Evolutionary conservation across 257 asterid genomes (phyloP), one percentile per base, ranked within the genome.

Genomic region (Forsythia viridissima): DNA sequence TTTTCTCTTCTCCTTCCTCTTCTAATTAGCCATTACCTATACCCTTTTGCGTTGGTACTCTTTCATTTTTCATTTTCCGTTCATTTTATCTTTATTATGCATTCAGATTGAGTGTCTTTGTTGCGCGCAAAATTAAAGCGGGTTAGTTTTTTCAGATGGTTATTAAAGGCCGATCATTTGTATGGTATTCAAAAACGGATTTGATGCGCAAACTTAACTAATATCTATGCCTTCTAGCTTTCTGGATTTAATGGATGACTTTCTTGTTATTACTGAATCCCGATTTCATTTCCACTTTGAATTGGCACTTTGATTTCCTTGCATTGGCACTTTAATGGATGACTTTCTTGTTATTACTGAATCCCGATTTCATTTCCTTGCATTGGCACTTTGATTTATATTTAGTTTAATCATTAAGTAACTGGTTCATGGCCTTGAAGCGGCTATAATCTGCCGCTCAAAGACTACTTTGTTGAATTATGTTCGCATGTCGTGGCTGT

Each of bases 1-100:
- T 89, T 21, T 87, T 88, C 72, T 83, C 94, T 80, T 80, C 94
- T 44, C 78, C 85, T 51, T 78, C 91, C 18, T 70, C 93, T 67
- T 86, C 94, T 71, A 67, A 37, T 75, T 86, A 79, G 82, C 39
- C 80, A 59, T 37, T 40, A 16, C 24, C 43, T 34, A 46, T 11
- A 63, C 40, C 85, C 18, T 44, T 77, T 81, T 10, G 65, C 36
- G 15, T 1, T 55, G 72, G 79, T 61, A 75, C 38, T 59, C 18
- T 21, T 24, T 37, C 2, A 38, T 4, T 0, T 6, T 63, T 41
- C 13, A 8, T 36, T 20, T 13, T n/a, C n/a, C 20, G 34, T 73
- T 81, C 66, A 68, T 67, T 79, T 30, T 30, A 30, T 30, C 34
- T 30, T 30, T 30, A 30, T 30, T 30, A 30, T 30, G 34, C 34